phyloP scores from a whole-genome alignment of 306 rosid species.

The Ceratonia siliqua region DNA sequence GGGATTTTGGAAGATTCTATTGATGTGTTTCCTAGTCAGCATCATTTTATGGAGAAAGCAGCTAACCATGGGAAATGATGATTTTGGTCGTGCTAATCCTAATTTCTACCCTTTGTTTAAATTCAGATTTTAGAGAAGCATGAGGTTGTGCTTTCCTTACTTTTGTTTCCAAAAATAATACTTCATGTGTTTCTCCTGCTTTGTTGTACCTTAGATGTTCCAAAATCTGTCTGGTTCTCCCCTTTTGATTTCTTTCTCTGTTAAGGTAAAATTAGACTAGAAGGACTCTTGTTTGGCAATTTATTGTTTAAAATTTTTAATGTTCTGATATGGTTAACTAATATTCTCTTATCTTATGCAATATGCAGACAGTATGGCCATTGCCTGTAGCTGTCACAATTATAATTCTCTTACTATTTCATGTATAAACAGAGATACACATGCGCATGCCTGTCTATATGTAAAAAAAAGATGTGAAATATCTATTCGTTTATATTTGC shows the following conservation, averaged over 20 bases:
- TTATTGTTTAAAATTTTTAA: not conserved
- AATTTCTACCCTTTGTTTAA: not conserved
- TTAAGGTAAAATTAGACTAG: not conserved
- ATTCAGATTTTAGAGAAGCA: not conserved
- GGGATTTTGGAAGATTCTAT: not conserved
- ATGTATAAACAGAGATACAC: not conserved
- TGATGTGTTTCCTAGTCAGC: not conserved
- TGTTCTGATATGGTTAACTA: not conserved
- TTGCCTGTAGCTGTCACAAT: not conserved
- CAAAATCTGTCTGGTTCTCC: not conserved
- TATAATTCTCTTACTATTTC: slow-evolving; percentile 15
- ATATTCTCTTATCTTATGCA: slow-evolving; percentile 16
- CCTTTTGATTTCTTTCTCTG: not conserved
- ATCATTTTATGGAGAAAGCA: not conserved
- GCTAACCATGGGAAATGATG: not conserved
- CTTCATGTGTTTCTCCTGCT: not conserved
- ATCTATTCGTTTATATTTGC: not conserved
- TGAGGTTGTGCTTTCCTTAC: not conserved
- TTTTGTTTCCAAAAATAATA: not conserved
- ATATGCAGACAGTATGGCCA: slow-evolving; percentile 10
- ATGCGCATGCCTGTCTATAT: not conserved
- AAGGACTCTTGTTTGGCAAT: not conserved
- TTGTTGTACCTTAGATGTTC: not conserved
- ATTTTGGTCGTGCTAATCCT: not conserved
- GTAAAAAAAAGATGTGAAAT: not conserved